Base-by-base conservation (phyloP, 306 rosid genomes). In the Trifolium subterraneum region DNA sequence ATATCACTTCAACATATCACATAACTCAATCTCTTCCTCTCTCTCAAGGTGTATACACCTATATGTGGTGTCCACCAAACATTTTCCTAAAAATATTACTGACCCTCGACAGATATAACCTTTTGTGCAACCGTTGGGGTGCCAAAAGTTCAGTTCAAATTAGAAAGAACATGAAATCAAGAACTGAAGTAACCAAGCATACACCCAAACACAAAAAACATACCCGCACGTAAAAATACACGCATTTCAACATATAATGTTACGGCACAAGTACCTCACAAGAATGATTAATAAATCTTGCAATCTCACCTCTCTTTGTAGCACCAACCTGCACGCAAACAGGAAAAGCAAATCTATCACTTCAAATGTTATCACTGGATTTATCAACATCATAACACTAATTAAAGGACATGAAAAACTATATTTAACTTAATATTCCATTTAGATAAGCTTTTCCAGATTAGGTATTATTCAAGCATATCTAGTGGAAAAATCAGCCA, bases 101-200 rank as follows among this genome's bases (percentile, higher is more conserved):
- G 87, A 83, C 99, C 97, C 82, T 94, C 96, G 33, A 90, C 87
- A 52, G 90, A 87, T 47, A 92, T 92, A 77, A 94, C 97, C 87
- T 94, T 92, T 67, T 27, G 98, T 93, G 82, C 91, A 93, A 90
- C 98, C 89, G 66, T 91, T 93, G 59, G 98, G 97, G 97, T 91
- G 92, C 85, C 77, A 82, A 79, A 77, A 80, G 54, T 76, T 45
- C 25, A 72, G 71, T 42, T 36, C 27, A 51, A 58, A 63, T 38
- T n/a, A 64, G 62, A 70, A 74, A 51, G 42, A 22, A 61, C 66
- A 1, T 10, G 62, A 83, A 75, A 78, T 68, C 48, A 64, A 16
- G 52, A 73, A 41, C 44, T 63, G 42, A 69, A 35, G 45, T 56
- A 39, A 50, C 14, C 39, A 38, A 22, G 18, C 36, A 23, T 68